Evolutionary conservation across 306 rosid genomes (phyloP), one percentile per base, ranked within the genome.

Genomic region (Quillaja saponaria): DNA sequence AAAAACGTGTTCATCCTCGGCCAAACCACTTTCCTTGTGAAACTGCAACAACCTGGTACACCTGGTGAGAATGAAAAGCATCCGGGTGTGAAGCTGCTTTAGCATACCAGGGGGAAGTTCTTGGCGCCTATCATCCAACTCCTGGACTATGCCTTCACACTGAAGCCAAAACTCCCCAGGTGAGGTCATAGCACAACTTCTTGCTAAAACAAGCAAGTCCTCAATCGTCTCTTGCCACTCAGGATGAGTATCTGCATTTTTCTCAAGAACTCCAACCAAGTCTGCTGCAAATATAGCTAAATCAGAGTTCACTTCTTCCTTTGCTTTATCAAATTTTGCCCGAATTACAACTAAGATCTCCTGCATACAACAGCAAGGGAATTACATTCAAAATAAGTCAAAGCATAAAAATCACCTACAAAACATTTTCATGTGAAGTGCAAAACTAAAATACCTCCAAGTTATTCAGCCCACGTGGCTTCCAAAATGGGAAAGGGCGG

Each of bases 91-190:
- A 72, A 92, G 99, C 75, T 85, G 94, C 83, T 92, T 92, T 68
- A 92, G 81, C 71, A 74, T 77, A 69, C 99, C 99, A 3, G 90
- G 95, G 49, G 95, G 88, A 58, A 77, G 89, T 72, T 92, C 96
- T 81, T 92, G 99, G 42, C 99, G 99, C 73, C 86, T 86, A 78
- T 92, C 99, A 76, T 92, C 99, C 83, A 92, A 89, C 31, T 92
- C 99, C 82, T 89, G 99, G 75, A 92, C 99, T 74, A 89, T 86
- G 75, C 96, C 68, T 81, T 92, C 99, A 80, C 99, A 92, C 66
- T 87, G 95, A 78, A 89, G 94, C 99, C 99, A 92, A 81, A 92
- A 92, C 55, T 92, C 95, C 61, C 85, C 95, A 53, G 99, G 50
- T 21, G 95, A 79, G 39, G 99, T 79, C 89, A 92, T 78, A 35